Percentiles rank a stretch among this genome's conserved stretches.
Evolutionary conservation across 2,329 filamentous ascomycete species (phyloP).

Genomic region (Fusarium siculi): DNA sequence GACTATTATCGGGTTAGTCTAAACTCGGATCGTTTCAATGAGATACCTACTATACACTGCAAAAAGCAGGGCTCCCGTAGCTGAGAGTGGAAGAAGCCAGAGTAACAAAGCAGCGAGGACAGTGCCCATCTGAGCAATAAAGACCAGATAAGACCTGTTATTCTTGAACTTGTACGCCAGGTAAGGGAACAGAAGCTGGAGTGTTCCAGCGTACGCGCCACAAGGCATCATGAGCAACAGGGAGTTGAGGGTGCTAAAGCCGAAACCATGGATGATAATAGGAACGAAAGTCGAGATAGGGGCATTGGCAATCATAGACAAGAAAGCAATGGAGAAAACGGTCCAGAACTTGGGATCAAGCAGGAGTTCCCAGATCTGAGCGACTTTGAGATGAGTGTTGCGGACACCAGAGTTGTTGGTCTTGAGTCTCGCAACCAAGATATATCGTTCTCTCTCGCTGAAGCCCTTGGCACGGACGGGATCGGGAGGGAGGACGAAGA

Average conservation of each 20-base stretch:
- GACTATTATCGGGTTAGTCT: slow-evolving; percentile 30
- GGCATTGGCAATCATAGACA: slow-evolving; percentile 55
- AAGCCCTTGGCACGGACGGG: slow-evolving; percentile 52
- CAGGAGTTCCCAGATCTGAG: slow-evolving; percentile 53
- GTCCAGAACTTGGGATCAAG: slow-evolving; percentile 53
- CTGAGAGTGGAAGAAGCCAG: slow-evolving; percentile 28
- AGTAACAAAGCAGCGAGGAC: slow-evolving; percentile 44
- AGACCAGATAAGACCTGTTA: slow-evolving; percentile 52
- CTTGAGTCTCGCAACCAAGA: slow-evolving; percentile 44
- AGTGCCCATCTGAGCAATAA: slow-evolving; percentile 54
- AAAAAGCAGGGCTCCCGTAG: slow-evolving; percentile 57
- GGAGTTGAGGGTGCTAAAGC: slow-evolving; percentile 56
- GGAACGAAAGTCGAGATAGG: slow-evolving; percentile 57
- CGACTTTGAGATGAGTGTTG: slow-evolving; percentile 57
- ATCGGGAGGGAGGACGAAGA: slow-evolving; percentile 53
- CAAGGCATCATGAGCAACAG: slow-evolving; percentile 50
- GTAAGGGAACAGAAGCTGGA: slow-evolving; percentile 53
- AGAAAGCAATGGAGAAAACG: slow-evolving; percentile 51
- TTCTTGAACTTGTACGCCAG: slow-evolving; percentile 52
- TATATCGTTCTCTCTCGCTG: slow-evolving; percentile 42
- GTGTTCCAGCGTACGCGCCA: slow-evolving; percentile 51
- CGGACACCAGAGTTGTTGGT: slow-evolving; percentile 52
- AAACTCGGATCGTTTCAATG: no score
- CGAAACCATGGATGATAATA: slow-evolving; percentile 58
- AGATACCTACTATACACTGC: slow-evolving; percentile 51